These are phyloP conservation scores for Leishmania amazonensis DNA, from an alignment of 208 protist genomes.

Conservation along the genomic window DNA sequence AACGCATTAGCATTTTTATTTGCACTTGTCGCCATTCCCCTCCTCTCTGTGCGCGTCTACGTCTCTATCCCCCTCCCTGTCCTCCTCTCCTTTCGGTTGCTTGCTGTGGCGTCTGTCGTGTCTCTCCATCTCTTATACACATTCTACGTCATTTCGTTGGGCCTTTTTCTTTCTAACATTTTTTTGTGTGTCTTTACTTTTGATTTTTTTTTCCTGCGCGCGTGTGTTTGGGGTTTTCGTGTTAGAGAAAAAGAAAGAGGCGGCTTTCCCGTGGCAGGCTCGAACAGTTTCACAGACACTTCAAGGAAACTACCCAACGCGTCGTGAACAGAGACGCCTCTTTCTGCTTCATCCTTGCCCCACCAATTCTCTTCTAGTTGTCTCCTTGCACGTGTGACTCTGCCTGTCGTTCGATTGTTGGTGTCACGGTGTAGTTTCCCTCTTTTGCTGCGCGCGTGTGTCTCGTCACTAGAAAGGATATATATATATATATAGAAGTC, in stretches of 20 bases:
- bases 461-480: neutral
- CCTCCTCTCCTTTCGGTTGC: neutral
- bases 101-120: neutral
- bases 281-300: neutral
- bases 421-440: neutral
- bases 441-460: neutral
- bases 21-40: neutral
- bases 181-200: neutral
- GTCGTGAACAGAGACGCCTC: neutral
- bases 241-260: neutral
- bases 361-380: neutral
- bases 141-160: neutral
- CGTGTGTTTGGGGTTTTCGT: no score
- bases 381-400: neutral
- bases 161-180: constrained; percentile 3
- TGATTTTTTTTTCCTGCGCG: neutral
- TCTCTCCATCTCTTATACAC: neutral
- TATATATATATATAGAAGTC: neutral
- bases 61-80: neutral
- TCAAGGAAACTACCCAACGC: neutral
- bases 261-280: neutral
- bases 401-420: neutral
- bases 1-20: neutral
- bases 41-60: neutral
- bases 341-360: neutral